Conservation (phyloP, 768 basidiomycete genomes). For the Pulveroboletus frians region DNA sequence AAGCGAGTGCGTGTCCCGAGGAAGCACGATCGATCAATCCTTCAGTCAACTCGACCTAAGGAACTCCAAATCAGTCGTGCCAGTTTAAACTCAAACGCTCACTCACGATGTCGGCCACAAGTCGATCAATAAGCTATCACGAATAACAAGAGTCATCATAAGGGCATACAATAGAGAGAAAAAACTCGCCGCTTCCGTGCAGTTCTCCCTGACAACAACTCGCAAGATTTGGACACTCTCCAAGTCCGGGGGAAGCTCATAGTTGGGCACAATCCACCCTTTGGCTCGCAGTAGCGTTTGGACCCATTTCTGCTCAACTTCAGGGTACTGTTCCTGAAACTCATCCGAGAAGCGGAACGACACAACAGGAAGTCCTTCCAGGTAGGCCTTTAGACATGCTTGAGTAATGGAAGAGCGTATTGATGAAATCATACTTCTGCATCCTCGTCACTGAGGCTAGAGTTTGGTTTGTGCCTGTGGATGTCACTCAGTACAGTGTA, state of each 20-base stretch:
- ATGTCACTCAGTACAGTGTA: slow-evolving; percentile 52
- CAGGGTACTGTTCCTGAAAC: slow-evolving; percentile 48
- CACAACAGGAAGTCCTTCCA: slow-evolving; percentile 49
- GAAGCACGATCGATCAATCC: too few relatives aligned
- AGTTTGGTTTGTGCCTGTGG: slow-evolving; percentile 37
- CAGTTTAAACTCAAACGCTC: too few relatives aligned
- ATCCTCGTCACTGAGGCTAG: slow-evolving; percentile 44
- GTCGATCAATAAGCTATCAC: too few relatives aligned
- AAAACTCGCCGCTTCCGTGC: slow-evolving; percentile 43
- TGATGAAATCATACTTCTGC: slow-evolving; percentile 43
- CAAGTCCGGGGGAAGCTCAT: slow-evolving; percentile 51
- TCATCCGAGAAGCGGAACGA: slow-evolving; percentile 51
- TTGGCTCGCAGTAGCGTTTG: slow-evolving; percentile 45
- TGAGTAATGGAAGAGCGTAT: not conserved
- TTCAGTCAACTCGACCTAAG: too few relatives aligned
- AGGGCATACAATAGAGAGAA: too few relatives aligned
- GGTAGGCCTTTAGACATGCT: slow-evolving; percentile 33
- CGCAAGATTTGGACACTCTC: slow-evolving; percentile 54
- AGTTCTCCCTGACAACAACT: slow-evolving; percentile 55
- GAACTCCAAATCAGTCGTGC: too few relatives aligned
- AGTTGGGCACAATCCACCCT: slow-evolving; percentile 59
- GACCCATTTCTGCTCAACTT: slow-evolving; percentile 55
- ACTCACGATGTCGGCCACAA: too few relatives aligned
- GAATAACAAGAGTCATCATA: too few relatives aligned
- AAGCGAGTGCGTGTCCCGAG: too few relatives aligned